phyloP scores from a whole-genome alignment of 139 green algal species.

The Auxenochlorella pyrenoidosa region DNA sequence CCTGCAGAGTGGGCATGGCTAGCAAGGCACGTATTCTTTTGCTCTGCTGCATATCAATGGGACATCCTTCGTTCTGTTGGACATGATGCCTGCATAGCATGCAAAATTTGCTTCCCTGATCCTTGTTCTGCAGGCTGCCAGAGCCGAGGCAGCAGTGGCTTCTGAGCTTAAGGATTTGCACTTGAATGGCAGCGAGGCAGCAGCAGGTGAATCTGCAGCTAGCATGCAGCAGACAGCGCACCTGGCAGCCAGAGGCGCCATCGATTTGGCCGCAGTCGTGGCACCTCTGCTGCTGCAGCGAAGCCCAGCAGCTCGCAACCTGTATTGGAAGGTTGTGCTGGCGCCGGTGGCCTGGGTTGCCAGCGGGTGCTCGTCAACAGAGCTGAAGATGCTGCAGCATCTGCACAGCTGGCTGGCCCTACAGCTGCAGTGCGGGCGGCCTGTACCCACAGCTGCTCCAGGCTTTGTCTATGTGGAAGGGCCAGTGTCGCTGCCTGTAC shows the following conservation, averaged over 20 bases:
- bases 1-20: conserved; percentile 34
- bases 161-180: background rate
- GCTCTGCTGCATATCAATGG: background rate
- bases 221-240: background rate
- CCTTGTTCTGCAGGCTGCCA: background rate
- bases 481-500: background rate
- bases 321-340: conserved; percentile 43
- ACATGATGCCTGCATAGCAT: background rate
- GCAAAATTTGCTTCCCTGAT: background rate
- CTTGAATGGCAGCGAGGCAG: background rate
- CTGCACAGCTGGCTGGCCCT: conserved; percentile 25
- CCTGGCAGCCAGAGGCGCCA: background rate
- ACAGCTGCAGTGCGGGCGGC: conserved; percentile 18
- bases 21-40: background rate
- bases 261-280: background rate
- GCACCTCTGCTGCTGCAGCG: conserved; percentile 14
- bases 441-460: too few species aligned
- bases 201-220: background rate
- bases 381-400: background rate
- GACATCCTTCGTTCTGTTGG: background rate
- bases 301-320: background rate
- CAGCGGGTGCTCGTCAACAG: background rate
- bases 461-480: conserved; percentile 6
- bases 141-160: background rate
- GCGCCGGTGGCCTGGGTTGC: background rate